Percentiles rank a stretch among this genome's conserved stretches.
Evolutionary conservation across 202 grass and related monocot genomes (phyloP).

Genomic region (Setaria italica): DNA sequence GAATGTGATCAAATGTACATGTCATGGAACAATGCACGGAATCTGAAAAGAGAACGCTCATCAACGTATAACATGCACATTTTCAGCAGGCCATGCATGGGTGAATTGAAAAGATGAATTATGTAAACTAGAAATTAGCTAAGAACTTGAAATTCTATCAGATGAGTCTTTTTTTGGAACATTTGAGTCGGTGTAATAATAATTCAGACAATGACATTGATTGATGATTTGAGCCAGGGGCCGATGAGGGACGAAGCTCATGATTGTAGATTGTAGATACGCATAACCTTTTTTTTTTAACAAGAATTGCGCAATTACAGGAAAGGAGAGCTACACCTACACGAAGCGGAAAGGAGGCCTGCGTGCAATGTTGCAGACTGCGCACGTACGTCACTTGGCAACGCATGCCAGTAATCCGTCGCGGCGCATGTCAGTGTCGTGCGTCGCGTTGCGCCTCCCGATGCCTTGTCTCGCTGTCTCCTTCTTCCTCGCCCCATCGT

Average conservation of each 20-base stretch:
- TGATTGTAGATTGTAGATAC: background rate
- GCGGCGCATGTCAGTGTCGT: conserved; percentile 26
- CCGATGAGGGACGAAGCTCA: background rate
- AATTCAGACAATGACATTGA: background rate
- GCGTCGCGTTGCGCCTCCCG: conserved; percentile 18
- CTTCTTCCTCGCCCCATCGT: background rate
- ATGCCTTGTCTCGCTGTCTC: conserved; percentile 17
- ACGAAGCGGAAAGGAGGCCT: background rate
- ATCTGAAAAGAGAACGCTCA: background rate
- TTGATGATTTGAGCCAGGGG: too few relatives aligned
- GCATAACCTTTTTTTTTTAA: too few relatives aligned
- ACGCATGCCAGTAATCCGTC: background rate
- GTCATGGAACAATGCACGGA: background rate
- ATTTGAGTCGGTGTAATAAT: background rate
- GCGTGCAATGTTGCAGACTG: too few relatives aligned
- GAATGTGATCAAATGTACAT: background rate
- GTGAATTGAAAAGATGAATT: background rate
- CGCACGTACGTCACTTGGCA: background rate
- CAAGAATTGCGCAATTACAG: too few relatives aligned
- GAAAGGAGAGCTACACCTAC: background rate
- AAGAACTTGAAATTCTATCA: background rate
- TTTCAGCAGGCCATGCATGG: background rate
- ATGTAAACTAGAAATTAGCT: background rate
- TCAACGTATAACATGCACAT: background rate
- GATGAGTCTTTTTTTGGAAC: background rate